Conservation (phyloP, 192 early-diverging fungal genomes). For the Coemansia sp. region DNA sequence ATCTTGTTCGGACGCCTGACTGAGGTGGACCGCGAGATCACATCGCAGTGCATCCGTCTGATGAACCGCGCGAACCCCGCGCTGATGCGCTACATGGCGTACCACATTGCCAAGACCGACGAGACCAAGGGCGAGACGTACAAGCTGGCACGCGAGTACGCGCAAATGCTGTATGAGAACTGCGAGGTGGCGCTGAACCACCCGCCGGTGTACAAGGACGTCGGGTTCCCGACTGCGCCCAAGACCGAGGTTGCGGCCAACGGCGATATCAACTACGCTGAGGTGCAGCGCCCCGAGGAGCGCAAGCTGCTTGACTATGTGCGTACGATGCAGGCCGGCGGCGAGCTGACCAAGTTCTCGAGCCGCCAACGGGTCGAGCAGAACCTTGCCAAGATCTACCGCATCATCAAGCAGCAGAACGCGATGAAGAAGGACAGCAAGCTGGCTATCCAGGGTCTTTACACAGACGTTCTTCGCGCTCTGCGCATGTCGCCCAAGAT, state of each 20-base stretch:
- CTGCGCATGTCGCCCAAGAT: slow-evolving; percentile 75
- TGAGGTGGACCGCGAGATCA: slow-evolving; percentile 88
- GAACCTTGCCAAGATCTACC: slow-evolving; percentile 74
- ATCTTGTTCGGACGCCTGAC: slow-evolving; percentile 87
- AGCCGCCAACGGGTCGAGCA: slow-evolving; percentile 77
- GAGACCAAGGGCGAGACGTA: slow-evolving; percentile 80
- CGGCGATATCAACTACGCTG: slow-evolving; percentile 83
- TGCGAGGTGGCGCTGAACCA: slow-evolving; percentile 76
- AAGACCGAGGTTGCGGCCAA: slow-evolving; percentile 73
- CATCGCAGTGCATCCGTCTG: slow-evolving; percentile 83
- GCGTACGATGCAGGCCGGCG: slow-evolving; percentile 76
- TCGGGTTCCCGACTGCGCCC: slow-evolving; percentile 83
- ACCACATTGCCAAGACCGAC: slow-evolving; percentile 77
- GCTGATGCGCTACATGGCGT: slow-evolving; percentile 83
- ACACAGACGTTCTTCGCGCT: slow-evolving; percentile 68
- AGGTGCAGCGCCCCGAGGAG: slow-evolving; percentile 76
- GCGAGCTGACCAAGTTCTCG: slow-evolving; percentile 70
- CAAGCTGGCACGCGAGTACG: slow-evolving; percentile 75
- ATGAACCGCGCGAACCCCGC: slow-evolving; percentile 87
- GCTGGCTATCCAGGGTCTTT: slow-evolving; percentile 65
- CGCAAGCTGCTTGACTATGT: slow-evolving; percentile 95
- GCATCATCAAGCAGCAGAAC: slow-evolving; percentile 75
- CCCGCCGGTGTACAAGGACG: slow-evolving; percentile 88
- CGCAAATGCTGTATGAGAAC: slow-evolving; percentile 83
- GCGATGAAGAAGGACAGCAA: slow-evolving; percentile 74